These are phyloP conservation scores for Globisporangium uncinulatum DNA, from an alignment of 352 stramenopile genomes.

Conservation along the genomic window DNA sequence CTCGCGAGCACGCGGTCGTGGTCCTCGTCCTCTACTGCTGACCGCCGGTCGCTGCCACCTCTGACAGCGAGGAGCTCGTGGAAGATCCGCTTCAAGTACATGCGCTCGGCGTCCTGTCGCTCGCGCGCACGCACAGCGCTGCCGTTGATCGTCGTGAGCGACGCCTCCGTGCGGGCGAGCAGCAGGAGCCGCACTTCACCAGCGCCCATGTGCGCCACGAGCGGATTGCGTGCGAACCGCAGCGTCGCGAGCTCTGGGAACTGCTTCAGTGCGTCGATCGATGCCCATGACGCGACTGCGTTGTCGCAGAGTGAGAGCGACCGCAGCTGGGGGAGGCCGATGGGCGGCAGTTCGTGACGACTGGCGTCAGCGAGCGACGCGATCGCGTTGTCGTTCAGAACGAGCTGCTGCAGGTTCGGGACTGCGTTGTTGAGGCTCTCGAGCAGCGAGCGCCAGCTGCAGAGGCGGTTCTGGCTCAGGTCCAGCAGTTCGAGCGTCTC, in stretches of 20 bases:
- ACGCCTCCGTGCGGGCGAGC: conserved; percentile 42
- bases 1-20: conserved; percentile 24
- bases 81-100: conserved; percentile 80
- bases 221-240: conserved; percentile 62
- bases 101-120: conserved; percentile 64
- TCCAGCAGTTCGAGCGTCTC: conserved; percentile 45
- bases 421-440: conserved; percentile 27
- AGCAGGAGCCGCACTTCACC: conserved; percentile 67
- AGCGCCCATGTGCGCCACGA: conserved; percentile 56
- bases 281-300: conserved; percentile 62
- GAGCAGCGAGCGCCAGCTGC: conserved; percentile 43
- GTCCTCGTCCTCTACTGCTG: conserved; percentile 16
- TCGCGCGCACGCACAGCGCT: conserved; percentile 59
- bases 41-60: too few species aligned
- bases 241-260: conserved; percentile 53
- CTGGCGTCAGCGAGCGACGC: conserved; percentile 26
- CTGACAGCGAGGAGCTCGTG: conserved; percentile 50
- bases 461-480: conserved; percentile 54
- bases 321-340: conserved; percentile 36
- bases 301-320: conserved; percentile 64
- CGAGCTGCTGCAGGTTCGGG: conserved; percentile 48
- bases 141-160: conserved; percentile 54
- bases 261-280: conserved; percentile 64
- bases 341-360: neutral
- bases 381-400: conserved; percentile 58